Conservation (phyloP, 2,329 filamentous ascomycete genomes). For the Cercospora beticola region DNA sequence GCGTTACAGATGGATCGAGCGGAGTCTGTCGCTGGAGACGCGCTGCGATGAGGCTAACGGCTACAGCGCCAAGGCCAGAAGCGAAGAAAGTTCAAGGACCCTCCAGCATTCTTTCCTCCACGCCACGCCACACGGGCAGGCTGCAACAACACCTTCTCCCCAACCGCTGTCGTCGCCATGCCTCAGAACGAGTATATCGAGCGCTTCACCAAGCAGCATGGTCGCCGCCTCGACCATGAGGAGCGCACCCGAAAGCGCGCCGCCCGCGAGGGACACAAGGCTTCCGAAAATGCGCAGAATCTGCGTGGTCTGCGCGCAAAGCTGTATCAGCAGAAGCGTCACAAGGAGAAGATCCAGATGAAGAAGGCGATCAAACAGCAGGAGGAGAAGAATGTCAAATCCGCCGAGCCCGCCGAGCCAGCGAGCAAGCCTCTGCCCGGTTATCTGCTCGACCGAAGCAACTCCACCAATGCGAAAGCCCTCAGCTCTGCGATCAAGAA, state of each 20-base stretch:
- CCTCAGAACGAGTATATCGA: constrained; percentile 81
- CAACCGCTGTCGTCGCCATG: constrained; percentile 44
- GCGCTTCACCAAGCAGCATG: constrained; percentile 66
- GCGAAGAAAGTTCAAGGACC: neutral
- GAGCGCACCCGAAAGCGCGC: constrained; percentile 83
- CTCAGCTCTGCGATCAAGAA: constrained; percentile 89
- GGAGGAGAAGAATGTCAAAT: constrained; percentile 95
- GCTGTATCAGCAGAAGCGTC: constrained; percentile 86
- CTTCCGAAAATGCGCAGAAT: constrained; percentile 87
- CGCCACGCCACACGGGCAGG: constrained; percentile 3
- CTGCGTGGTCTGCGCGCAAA: constrained; percentile 89
- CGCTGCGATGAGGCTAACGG: neutral
- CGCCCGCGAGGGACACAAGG: constrained; percentile 86
- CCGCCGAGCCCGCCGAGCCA: constrained; percentile 72
- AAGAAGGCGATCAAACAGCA: constrained; percentile 90
- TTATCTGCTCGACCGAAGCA: constrained; percentile 86
- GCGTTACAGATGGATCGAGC: neutral
- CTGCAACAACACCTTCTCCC: neutral
- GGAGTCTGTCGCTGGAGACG: neutral
- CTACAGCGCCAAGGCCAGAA: neutral
- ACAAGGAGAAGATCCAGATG: constrained; percentile 98
- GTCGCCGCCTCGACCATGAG: constrained; percentile 70
- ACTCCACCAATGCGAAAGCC: constrained; percentile 68
- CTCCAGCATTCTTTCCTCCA: neutral
- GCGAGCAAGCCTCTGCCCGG: constrained; percentile 79